Base-by-base conservation (phyloP, 1,284 basidiomycete species). In the Trametes pubescens region DNA sequence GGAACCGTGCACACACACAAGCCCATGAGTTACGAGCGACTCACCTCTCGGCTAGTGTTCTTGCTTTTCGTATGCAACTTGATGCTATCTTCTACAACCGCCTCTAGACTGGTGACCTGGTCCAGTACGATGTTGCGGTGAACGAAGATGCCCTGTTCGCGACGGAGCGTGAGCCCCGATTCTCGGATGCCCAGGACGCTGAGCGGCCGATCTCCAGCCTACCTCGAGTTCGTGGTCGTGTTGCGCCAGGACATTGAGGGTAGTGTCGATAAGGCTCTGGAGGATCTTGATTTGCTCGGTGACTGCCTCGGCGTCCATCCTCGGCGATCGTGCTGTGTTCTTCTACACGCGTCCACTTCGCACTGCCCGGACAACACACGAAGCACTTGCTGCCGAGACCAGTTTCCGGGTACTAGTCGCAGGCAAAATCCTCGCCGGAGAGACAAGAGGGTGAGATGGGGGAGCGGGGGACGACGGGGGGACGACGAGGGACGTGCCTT, bases 101-200 rank as follows among this genome's bases (percentile, higher is more conserved):
- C 49, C 14, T 43, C 49, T 1, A 59, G n/a, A 1, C 40, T 35
- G 9, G 16, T 26, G 16, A 43, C 26, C 18, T 51, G 40, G 24
- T 59, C 49, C n/a, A 43, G 13, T 8, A 40, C 48, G 29, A 59
- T 32, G 9, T 59, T 26, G 11, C 35, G 35, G 18, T 59, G 26
- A 9, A 52, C 38, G 49, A 52, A 59, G 0, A 43, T 38, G 2
- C 34, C 49, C 57, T 59, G 21, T 37, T 2, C 5, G 47, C 10
- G 6, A 14, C 9, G 21, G 5, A 24, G 10, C 4, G 21, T 22
- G 21, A 44, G 43, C 18, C 43, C 43, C 43, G 3, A 18, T 3
- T 21, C n/a, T 11, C 7, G 37, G 37, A 10, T 38, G 11, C 13
- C 34, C 34, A 38, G 4, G n/a, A 10, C 4, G 8, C 18, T 5